Conservation (phyloP, 2,329 filamentous ascomycete species). For the Thelonectria olida region DNA sequence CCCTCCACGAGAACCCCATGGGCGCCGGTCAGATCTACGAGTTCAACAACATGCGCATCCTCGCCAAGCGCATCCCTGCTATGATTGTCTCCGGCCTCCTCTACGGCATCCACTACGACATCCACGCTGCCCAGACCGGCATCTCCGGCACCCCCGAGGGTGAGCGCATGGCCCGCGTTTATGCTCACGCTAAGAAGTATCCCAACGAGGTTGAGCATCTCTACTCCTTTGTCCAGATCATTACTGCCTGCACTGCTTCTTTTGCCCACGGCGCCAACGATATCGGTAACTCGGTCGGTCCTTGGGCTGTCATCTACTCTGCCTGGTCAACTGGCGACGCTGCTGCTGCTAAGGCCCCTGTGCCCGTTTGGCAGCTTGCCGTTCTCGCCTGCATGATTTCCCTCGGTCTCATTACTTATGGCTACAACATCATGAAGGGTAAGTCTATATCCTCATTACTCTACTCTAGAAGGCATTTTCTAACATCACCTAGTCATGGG, state of each 20-base stretch:
- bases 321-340: slow-evolving; percentile 73
- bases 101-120: slow-evolving; percentile 83
- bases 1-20: slow-evolving; percentile 76
- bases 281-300: slow-evolving; percentile 75
- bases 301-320: slow-evolving; percentile 76
- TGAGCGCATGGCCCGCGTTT: slow-evolving; percentile 66
- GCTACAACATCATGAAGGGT: slow-evolving; percentile 88
- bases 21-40: slow-evolving; percentile 79
- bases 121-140: slow-evolving; percentile 77
- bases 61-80: slow-evolving; percentile 75
- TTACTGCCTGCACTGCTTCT: slow-evolving; percentile 76
- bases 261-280: slow-evolving; percentile 84
- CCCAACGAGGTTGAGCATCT: slow-evolving; percentile 76
- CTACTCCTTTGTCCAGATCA: slow-evolving; percentile 73
- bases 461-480: not conserved
- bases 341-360: slow-evolving; percentile 68
- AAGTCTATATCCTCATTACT: slow-evolving; percentile 36
- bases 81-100: slow-evolving; percentile 68
- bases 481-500: slow-evolving; percentile 70
- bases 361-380: slow-evolving; percentile 81
- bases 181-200: slow-evolving; percentile 71
- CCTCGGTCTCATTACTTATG: slow-evolving; percentile 76
- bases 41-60: slow-evolving; percentile 70
- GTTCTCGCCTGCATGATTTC: slow-evolving; percentile 72
- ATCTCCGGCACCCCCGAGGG: slow-evolving; percentile 77